A percentile compares a stretch with the other conserved stretches of the same genome.
Conservation (phyloP, 805 yeast genomes). For the Wickerhamiella dianesei region DNA sequence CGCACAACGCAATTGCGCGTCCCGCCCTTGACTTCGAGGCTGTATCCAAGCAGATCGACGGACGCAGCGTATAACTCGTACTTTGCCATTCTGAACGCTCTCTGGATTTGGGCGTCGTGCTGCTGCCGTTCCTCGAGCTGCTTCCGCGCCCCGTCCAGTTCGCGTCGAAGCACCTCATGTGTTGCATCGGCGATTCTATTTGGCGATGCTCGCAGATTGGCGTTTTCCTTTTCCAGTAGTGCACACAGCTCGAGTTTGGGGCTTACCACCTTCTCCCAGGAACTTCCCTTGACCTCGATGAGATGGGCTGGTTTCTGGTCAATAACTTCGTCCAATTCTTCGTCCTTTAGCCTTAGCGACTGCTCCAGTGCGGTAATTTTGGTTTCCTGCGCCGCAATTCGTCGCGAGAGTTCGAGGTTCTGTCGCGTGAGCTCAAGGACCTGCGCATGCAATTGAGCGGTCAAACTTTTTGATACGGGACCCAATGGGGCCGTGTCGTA, state of each 20-base stretch:
- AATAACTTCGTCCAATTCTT: not conserved
- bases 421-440: not conserved
- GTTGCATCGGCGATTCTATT: not conserved
- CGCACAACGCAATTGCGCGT: constrained; percentile 8
- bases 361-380: not conserved
- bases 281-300: constrained; percentile 3
- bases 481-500: not conserved
- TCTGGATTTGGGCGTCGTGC: not conserved
- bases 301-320: not conserved
- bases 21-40: constrained; percentile 4
- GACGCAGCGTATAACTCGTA: constrained; percentile 14
- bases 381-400: not conserved
- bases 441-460: not conserved
- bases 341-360: not conserved
- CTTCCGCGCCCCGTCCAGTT: not conserved
- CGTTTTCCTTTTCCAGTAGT: constrained; percentile 2
- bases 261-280: constrained; percentile 1
- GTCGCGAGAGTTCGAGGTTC: not conserved
- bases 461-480: not conserved
- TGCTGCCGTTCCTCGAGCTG: not conserved
- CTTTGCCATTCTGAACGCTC: constrained; percentile 12
- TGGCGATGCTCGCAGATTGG: not conserved
- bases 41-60: constrained; percentile 12
- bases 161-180: not conserved
- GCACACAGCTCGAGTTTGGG: not conserved